These are phyloP conservation scores for Globisporangium uncinulatum DNA, from an alignment of 352 stramenopile genomes.

Conservation along the genomic window DNA sequence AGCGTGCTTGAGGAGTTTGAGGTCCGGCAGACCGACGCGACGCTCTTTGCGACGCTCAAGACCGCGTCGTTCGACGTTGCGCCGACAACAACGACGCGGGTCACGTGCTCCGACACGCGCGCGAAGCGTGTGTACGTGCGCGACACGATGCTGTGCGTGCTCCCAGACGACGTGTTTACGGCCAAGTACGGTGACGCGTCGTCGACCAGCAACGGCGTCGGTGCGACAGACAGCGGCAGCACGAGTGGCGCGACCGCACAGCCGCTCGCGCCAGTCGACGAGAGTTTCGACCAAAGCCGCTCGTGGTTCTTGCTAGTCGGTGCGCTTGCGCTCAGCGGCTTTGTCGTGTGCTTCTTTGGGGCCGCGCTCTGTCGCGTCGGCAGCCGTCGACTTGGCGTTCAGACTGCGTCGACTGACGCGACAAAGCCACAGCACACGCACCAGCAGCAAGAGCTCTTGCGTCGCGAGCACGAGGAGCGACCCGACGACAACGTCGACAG, in stretches of 20 bases:
- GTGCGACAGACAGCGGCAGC: background rate
- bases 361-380: conserved; percentile 2
- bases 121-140: conserved; percentile 26
- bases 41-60: conserved; percentile 16
- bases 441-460: background rate
- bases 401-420: background rate
- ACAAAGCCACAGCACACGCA: background rate
- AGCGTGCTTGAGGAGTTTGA: conserved; percentile 30
- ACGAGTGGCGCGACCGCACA: background rate
- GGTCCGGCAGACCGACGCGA: conserved; percentile 26
- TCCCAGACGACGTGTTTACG: conserved; percentile 29
- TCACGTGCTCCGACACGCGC: conserved; percentile 23
- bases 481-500: background rate
- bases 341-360: conserved; percentile 14
- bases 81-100: background rate
- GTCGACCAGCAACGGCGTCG: conserved; percentile 3
- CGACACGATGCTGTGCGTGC: conserved; percentile 38
- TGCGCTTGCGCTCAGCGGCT: conserved; percentile 11
- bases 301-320: conserved; percentile 30
- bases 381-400: background rate
- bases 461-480: background rate
- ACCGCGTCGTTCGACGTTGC: conserved; percentile 6
- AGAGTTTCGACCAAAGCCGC: conserved; percentile 18
- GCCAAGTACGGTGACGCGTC: conserved; percentile 24
- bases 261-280: conserved; percentile 13